Percentiles rank a stretch among this genome's conserved stretches.
Conservation (phyloP, 495 filamentous ascomycete species). For the Tuber melanosporum region DNA sequence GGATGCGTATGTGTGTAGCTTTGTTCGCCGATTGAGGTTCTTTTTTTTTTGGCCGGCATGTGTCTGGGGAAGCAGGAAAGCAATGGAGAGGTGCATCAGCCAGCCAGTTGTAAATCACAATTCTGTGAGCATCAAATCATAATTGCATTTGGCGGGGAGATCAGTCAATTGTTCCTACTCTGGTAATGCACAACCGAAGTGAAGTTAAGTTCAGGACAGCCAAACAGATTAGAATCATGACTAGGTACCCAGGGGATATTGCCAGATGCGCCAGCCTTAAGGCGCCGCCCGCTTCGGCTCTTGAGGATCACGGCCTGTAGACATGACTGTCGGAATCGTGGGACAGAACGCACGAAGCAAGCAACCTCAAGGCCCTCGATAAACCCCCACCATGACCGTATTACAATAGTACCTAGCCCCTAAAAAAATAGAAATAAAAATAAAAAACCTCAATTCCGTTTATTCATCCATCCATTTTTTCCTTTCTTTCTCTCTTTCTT, state of each 20-base stretch:
- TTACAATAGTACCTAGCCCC: neutral
- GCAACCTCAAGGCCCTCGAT: neutral
- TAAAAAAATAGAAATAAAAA: neutral
- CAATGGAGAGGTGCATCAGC: neutral
- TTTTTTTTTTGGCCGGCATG: slow-evolving; percentile 3
- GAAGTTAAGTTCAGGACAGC: neutral
- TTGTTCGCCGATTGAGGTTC: slow-evolving; percentile 2
- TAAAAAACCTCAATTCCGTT: neutral
- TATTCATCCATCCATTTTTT: neutral
- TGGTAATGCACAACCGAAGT: neutral
- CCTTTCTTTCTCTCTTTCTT: neutral
- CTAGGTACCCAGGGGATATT: neutral
- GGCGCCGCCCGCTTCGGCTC: neutral
- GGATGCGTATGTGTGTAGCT: slow-evolving; percentile 3
- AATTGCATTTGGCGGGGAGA: neutral
- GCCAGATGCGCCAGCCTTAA: neutral
- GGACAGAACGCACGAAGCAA: neutral
- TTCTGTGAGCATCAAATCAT: neutral
- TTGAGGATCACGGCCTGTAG: neutral
- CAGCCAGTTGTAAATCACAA: neutral
- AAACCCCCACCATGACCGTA: neutral
- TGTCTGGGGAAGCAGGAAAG: neutral
- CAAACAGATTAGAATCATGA: neutral
- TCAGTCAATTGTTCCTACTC: neutral
- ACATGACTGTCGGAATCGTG: neutral